A percentile compares a stretch with the other conserved stretches of the same genome.
phyloP scores from a whole-genome alignment of 495 filamentous ascomycete genomes.

The Entonaema liquescens region DNA sequence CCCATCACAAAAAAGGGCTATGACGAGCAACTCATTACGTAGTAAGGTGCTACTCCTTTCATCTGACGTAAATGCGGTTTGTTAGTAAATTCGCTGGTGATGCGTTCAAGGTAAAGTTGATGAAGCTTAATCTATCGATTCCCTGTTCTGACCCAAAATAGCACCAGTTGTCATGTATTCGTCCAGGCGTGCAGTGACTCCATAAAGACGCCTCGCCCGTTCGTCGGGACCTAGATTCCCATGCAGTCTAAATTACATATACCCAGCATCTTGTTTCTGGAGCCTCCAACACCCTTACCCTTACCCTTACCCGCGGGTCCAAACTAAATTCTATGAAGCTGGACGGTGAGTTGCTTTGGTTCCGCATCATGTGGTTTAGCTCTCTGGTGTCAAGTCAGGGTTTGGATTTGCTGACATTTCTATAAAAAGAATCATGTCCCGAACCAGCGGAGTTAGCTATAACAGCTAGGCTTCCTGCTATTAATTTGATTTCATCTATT shows the following conservation, averaged over 20 bases:
- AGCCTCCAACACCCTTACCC: constrained; percentile 32
- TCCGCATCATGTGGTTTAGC: constrained; percentile 34
- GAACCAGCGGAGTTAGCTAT: constrained; percentile 35
- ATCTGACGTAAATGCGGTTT: neutral
- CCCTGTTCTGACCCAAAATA: constrained; percentile 47
- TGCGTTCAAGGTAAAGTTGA: neutral
- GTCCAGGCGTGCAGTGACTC: constrained; percentile 5
- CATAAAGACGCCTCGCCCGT: constrained; percentile 17
- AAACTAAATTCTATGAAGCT: constrained; percentile 15
- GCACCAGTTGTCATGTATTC: constrained; percentile 33
- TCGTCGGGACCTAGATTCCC: constrained; percentile 40
- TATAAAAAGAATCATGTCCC: constrained; percentile 54
- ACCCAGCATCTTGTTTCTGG: constrained; percentile 27
- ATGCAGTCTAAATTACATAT: constrained; percentile 19
- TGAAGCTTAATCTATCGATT: neutral
- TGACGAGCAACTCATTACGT: neutral
- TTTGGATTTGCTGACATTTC: constrained; percentile 44
- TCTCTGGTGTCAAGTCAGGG: constrained; percentile 1
- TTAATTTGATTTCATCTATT: constrained; percentile 62
- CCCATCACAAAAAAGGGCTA: neutral
- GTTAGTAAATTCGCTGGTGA: neutral
- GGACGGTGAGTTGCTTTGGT: constrained; percentile 25
- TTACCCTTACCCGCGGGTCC: constrained; percentile 8
- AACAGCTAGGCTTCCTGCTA: constrained; percentile 47
- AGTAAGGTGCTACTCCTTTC: neutral